Evolutionary conservation across 1,284 basidiomycete genomes (phyloP).

Genomic region (Cryptococcus jaspeensis): DNA sequence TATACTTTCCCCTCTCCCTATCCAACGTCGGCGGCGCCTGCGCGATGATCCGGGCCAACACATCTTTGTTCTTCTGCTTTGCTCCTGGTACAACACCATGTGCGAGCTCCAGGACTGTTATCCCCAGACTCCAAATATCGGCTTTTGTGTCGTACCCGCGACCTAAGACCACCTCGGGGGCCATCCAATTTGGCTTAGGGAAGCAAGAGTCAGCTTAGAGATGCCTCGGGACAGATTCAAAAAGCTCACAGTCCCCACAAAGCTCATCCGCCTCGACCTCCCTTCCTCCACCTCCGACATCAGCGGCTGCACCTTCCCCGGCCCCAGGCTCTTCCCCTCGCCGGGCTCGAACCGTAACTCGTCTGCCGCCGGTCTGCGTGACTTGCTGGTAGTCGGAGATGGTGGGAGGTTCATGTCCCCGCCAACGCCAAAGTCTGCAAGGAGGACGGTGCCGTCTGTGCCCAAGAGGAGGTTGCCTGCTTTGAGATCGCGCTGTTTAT

Average conservation of each 20-base stretch:
- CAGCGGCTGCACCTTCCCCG: background rate
- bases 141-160: slow-evolving; percentile 90
- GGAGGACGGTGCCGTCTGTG: slow-evolving; percentile 69
- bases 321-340: background rate
- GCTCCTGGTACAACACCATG: slow-evolving; percentile 32
- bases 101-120: slow-evolving; percentile 67
- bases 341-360: slow-evolving; percentile 27
- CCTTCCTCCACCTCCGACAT: background rate
- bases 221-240: background rate
- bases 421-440: slow-evolving; percentile 89
- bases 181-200: slow-evolving; percentile 87
- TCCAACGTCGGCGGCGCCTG: slow-evolving; percentile 24
- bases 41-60: slow-evolving; percentile 20
- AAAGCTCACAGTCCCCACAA: slow-evolving; percentile 70
- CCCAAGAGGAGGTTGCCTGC: slow-evolving; percentile 92
- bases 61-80: slow-evolving; percentile 15
- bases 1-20: slow-evolving; percentile 53
- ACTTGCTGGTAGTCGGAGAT: slow-evolving; percentile 12
- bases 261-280: slow-evolving; percentile 70
- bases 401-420: slow-evolving; percentile 35
- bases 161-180: slow-evolving; percentile 85
- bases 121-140: slow-evolving; percentile 95
- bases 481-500: slow-evolving; percentile 44
- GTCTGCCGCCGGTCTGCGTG: slow-evolving; percentile 20
- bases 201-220: background rate